phyloP scores from a whole-genome alignment of 345 rosid genomes.

The Kandelia obovata region DNA sequence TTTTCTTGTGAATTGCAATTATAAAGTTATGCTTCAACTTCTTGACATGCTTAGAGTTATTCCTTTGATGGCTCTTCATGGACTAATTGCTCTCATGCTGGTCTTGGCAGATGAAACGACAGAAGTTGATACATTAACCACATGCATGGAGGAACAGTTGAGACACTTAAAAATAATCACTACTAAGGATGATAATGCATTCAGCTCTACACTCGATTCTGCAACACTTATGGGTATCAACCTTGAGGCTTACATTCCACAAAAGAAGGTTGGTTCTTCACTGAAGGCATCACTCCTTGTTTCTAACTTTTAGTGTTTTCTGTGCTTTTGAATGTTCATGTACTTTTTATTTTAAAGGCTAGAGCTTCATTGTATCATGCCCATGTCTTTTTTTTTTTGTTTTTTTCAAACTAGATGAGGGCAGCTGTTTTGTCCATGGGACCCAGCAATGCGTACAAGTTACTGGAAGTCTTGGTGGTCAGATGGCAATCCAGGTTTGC shows the following conservation, averaged over 20 bases:
- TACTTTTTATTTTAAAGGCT: background rate
- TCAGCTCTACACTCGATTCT: conserved; percentile 31
- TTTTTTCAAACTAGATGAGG: conserved; percentile 48
- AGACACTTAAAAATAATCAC: conserved; percentile 56
- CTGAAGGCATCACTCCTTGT: background rate
- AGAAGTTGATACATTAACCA: conserved; percentile 29
- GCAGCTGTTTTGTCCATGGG: conserved; percentile 60
- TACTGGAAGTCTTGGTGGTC: conserved; percentile 58
- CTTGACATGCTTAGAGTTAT: background rate
- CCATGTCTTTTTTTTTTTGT: conserved; percentile 4
- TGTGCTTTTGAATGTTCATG: background rate
- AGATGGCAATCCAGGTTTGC: conserved; percentile 85
- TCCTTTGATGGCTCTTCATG: background rate
- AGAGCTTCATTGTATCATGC: background rate
- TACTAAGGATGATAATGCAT: conserved; percentile 30
- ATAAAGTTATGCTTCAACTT: background rate
- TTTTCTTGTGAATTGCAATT: background rate
- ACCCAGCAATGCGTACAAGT: conserved; percentile 56
- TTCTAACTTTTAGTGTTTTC: background rate
- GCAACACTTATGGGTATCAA: conserved; percentile 43
- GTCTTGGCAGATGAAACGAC: conserved; percentile 34
- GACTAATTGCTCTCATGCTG: conserved; percentile 13
- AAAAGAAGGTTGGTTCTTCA: conserved; percentile 59
- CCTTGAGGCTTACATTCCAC: conserved; percentile 54
- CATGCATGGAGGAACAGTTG: conserved; percentile 68